Conservation (phyloP, 805 yeast species). For the Nakazawaea ernobii region DNA sequence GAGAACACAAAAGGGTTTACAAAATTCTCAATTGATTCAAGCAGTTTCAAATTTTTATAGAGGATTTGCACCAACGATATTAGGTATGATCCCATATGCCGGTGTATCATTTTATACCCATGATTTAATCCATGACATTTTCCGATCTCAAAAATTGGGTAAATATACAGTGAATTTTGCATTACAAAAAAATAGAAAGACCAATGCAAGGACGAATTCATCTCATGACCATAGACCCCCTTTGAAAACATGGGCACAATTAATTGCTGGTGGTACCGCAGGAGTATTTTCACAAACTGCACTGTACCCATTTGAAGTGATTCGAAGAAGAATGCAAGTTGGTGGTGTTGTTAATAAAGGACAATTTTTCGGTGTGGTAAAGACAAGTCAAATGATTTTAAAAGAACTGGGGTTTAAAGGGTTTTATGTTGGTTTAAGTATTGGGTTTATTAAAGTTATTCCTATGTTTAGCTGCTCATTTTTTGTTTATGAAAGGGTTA, state of each 20-base stretch:
- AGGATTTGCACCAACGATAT: slow-evolving; percentile 88
- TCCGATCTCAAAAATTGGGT: slow-evolving; percentile 55
- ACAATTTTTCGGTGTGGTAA: slow-evolving; percentile 44
- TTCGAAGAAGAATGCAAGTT: slow-evolving; percentile 93
- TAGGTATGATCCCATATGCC: slow-evolving; percentile 97
- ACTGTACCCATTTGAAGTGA: slow-evolving; percentile 93
- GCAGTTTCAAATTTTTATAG: slow-evolving; percentile 73
- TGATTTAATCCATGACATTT: slow-evolving; percentile 82
- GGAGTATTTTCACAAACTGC: slow-evolving; percentile 95
- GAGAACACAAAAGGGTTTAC: slow-evolving; percentile 28
- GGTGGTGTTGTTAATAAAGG: slow-evolving; percentile 64
- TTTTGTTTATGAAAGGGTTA: slow-evolving; percentile 86
- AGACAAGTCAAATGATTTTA: slow-evolving; percentile 56
- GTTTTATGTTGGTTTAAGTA: slow-evolving; percentile 88
- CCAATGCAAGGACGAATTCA: slow-evolving; percentile 14
- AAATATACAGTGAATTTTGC: slow-evolving; percentile 37
- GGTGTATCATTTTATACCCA: slow-evolving; percentile 96
- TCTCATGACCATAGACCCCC: slow-evolving; percentile 52
- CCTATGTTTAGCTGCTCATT: slow-evolving; percentile 98
- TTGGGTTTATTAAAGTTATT: slow-evolving; percentile 90
- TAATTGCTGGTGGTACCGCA: slow-evolving; percentile 91
- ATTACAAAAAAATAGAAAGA: slow-evolving; percentile 6
- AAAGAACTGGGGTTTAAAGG: slow-evolving; percentile 79
- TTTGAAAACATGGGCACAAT: slow-evolving; percentile 84
- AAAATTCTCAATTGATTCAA: slow-evolving; percentile 28